A percentile compares a stretch with the other conserved stretches of the same genome.
phyloP scores from a whole-genome alignment of 345 rosid species.

The Bruguiera sexangula region DNA sequence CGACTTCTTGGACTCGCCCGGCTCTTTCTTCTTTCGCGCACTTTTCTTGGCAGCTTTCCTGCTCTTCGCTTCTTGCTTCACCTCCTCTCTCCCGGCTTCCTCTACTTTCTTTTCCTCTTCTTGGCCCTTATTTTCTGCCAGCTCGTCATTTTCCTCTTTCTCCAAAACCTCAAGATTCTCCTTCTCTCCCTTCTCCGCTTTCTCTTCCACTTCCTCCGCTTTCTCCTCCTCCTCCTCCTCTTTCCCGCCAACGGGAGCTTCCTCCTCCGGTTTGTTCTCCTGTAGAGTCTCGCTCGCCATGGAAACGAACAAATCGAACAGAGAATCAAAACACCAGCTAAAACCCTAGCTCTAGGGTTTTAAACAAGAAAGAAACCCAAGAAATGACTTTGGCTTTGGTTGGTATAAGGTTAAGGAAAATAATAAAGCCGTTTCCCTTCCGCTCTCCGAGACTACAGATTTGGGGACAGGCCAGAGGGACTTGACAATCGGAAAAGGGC shows the following conservation, averaged over 20 bases:
- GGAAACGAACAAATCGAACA: slow-evolving; percentile 8
- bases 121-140: not conserved
- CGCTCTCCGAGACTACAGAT: not conserved
- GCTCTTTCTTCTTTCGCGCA: slow-evolving; percentile 28
- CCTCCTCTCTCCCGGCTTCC: slow-evolving; percentile 5
- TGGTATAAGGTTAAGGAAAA: no score
- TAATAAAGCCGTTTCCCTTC: no score
- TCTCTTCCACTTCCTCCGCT: slow-evolving; percentile 1
- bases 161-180: slow-evolving; percentile 8
- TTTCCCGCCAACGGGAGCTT: slow-evolving; percentile 29
- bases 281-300: slow-evolving; percentile 72
- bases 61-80: slow-evolving; percentile 11
- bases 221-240: not conserved
- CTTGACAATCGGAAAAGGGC: not conserved
- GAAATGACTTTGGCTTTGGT: no score
- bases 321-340: not conserved
- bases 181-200: slow-evolving; percentile 18
- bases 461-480: not conserved
- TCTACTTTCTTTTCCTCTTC: slow-evolving; percentile 3
- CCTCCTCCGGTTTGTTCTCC: slow-evolving; percentile 45
- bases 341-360: slow-evolving; percentile 21
- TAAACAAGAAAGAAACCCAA: no score
- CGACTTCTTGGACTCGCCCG: not conserved
- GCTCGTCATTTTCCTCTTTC: slow-evolving; percentile 4
- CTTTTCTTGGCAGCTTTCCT: slow-evolving; percentile 20